A percentile compares a stretch with the other conserved stretches of the same genome.
These are phyloP conservation scores for Lichtheimia hyalospora DNA, from an alignment of 371 early-diverging fungal genomes.

Conservation along the genomic window DNA sequence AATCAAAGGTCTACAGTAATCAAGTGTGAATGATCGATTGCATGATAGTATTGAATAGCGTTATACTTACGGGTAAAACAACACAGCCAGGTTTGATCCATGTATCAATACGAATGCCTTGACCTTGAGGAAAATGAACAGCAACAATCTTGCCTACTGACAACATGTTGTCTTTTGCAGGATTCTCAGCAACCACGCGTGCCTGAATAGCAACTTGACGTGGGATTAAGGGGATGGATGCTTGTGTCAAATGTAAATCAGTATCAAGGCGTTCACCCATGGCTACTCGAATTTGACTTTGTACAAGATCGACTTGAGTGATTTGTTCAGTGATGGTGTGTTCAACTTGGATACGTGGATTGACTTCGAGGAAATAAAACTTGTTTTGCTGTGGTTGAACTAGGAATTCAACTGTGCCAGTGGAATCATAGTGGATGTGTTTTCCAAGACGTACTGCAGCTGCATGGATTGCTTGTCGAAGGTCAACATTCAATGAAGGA, in stretches of 20 bases:
- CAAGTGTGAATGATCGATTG: background rate
- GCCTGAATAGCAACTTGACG: slow-evolving; percentile 41
- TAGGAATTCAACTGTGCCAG: slow-evolving; percentile 85
- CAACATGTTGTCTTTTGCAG: slow-evolving; percentile 35
- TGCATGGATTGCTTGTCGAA: slow-evolving; percentile 24
- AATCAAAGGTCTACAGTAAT: slow-evolving; percentile 32
- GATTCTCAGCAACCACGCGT: slow-evolving; percentile 45
- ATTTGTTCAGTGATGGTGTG: slow-evolving; percentile 96
- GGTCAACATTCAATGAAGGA: slow-evolving; percentile 17
- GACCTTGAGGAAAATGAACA: slow-evolving; percentile 29
- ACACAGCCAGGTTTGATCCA: slow-evolving; percentile 35
- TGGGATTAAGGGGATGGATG: slow-evolving; percentile 4
- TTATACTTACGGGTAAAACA: slow-evolving; percentile 30
- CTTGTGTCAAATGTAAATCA: slow-evolving; percentile 17
- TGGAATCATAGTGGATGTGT: slow-evolving; percentile 35
- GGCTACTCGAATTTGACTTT: slow-evolving; percentile 36
- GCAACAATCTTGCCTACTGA: slow-evolving; percentile 34
- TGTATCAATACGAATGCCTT: slow-evolving; percentile 45
- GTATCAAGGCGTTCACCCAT: slow-evolving; percentile 23
- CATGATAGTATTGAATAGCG: background rate
- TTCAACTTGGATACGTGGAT: slow-evolving; percentile 89
- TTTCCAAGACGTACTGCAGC: slow-evolving; percentile 29
- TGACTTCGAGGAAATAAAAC: slow-evolving; percentile 94
- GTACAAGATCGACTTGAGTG: slow-evolving; percentile 79
- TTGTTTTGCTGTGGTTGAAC: slow-evolving; percentile 51